These are phyloP conservation scores for Trifolium repens DNA, from an alignment of 306 rosid species.

Conservation along the genomic window DNA sequence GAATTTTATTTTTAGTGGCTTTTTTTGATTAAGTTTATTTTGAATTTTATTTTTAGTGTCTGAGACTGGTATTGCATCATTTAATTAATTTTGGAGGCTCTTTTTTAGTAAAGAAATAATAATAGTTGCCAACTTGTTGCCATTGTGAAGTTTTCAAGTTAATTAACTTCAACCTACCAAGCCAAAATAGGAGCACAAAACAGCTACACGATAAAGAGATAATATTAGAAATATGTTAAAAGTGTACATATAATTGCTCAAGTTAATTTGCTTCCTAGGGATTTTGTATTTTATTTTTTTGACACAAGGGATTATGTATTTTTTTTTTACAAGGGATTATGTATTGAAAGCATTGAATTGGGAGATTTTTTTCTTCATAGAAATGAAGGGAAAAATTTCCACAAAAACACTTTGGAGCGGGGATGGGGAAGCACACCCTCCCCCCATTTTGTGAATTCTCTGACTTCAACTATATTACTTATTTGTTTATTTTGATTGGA, in stretches of 20 bases:
- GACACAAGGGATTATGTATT: too few relatives aligned
- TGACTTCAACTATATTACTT: too few relatives aligned
- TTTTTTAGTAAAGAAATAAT: constrained; percentile 2
- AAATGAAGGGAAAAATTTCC: too few relatives aligned
- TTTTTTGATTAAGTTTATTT: not conserved
- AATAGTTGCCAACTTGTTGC: constrained; percentile 12
- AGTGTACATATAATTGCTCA: not conserved
- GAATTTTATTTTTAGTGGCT: not conserved
- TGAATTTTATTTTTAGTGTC: not conserved
- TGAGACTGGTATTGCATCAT: constrained; percentile 16
- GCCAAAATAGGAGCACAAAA: not conserved
- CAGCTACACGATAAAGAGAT: not conserved
- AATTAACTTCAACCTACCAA: not conserved
- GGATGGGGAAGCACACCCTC: too few relatives aligned
- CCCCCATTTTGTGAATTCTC: too few relatives aligned
- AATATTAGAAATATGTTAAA: constrained; percentile 1
- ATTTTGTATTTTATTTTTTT: too few relatives aligned
- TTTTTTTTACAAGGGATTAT: too few relatives aligned
- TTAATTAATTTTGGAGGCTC: constrained; percentile 9
- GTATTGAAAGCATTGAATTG: too few relatives aligned
- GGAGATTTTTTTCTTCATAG: too few relatives aligned
- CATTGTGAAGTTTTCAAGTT: constrained; percentile 25
- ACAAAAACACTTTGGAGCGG: too few relatives aligned
- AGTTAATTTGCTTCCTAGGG: not conserved
- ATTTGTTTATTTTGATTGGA: too few relatives aligned